phyloP scores from a whole-genome alignment of 2,329 filamentous ascomycete species.

The Tolypocladium ophioglossoides region DNA sequence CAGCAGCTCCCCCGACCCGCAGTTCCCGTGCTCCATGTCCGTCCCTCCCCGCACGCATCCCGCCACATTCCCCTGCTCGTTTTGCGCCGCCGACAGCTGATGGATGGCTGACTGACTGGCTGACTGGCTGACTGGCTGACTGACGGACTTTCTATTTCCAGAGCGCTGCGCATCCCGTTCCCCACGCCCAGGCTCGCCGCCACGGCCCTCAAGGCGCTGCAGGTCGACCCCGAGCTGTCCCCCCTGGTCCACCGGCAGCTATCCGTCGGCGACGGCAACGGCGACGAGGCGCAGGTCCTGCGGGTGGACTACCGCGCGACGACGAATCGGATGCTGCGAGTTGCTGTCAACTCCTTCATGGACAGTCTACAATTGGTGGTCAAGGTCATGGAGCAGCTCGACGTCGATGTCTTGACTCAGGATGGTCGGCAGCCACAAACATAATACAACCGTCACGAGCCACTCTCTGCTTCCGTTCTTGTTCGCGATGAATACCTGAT shows the following conservation, averaged over 20 bases:
- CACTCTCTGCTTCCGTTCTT: neutral
- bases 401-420: slow-evolving; percentile 62
- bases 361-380: slow-evolving; percentile 77
- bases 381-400: slow-evolving; percentile 83
- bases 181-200: slow-evolving; percentile 68
- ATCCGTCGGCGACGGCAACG: slow-evolving; percentile 31
- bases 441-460: neutral
- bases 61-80: slow-evolving; percentile 1
- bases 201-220: slow-evolving; percentile 63
- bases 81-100: slow-evolving; percentile 3
- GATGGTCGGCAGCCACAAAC: slow-evolving; percentile 4
- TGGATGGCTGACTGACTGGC: too few relatives aligned
- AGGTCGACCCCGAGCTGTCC: slow-evolving; percentile 84
- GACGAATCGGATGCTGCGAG: slow-evolving; percentile 92
- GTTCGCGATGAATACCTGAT: neutral
- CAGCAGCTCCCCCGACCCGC: slow-evolving; percentile 29
- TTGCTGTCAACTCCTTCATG: slow-evolving; percentile 94
- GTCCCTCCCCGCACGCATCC: slow-evolving; percentile 15
- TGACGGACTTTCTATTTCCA: slow-evolving; percentile 21
- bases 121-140: neutral
- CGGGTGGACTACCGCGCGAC: slow-evolving; percentile 72
- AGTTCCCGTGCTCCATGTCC: slow-evolving; percentile 56
- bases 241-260: slow-evolving; percentile 68
- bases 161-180: slow-evolving; percentile 69
- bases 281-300: slow-evolving; percentile 38